phyloP scores from a whole-genome alignment of 1,139 yeast species.

The Hanseniaspora uvarum region DNA sequence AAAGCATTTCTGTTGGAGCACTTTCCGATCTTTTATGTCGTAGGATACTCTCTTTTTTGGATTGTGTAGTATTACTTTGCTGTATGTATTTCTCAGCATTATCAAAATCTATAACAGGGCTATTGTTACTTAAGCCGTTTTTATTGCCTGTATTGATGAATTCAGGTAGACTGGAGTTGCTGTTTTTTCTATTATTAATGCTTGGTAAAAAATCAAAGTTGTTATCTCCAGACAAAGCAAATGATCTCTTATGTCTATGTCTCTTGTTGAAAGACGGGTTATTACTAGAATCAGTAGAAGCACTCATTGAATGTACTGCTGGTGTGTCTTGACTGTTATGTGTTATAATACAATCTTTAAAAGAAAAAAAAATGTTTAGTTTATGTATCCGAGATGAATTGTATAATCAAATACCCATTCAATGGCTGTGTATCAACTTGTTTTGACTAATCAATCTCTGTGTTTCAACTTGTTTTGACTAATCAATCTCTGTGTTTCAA shows the following conservation, averaged over 20 bases:
- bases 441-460: too few species aligned
- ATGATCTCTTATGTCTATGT: conserved; percentile 60
- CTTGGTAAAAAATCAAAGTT: conserved; percentile 37
- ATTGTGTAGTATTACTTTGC: conserved; percentile 21
- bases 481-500: too few species aligned
- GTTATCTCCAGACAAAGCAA: conserved; percentile 59
- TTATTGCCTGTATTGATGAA: not conserved
- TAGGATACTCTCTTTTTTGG: conserved; percentile 8
- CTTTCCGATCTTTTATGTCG: conserved; percentile 41
- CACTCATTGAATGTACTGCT: not conserved
- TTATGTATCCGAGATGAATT: too few species aligned
- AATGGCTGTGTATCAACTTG: too few species aligned
- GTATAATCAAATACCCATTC: too few species aligned
- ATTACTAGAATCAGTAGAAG: not conserved
- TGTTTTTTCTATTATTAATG: conserved; percentile 21
- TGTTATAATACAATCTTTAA: not conserved
- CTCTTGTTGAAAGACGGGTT: conserved; percentile 29
- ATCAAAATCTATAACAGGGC: conserved; percentile 52
- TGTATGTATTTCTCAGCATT: conserved; percentile 27
- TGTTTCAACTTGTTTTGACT: too few species aligned
- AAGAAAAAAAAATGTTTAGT: too few species aligned
- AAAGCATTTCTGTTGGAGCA: conserved; percentile 39
- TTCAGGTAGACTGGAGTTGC: conserved; percentile 7
- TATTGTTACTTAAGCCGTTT: not conserved
- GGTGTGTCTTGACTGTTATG: not conserved